These are phyloP conservation scores for Ganoderma meredithae DNA, from an alignment of 1,284 basidiomycete species.

Conservation along the genomic window DNA sequence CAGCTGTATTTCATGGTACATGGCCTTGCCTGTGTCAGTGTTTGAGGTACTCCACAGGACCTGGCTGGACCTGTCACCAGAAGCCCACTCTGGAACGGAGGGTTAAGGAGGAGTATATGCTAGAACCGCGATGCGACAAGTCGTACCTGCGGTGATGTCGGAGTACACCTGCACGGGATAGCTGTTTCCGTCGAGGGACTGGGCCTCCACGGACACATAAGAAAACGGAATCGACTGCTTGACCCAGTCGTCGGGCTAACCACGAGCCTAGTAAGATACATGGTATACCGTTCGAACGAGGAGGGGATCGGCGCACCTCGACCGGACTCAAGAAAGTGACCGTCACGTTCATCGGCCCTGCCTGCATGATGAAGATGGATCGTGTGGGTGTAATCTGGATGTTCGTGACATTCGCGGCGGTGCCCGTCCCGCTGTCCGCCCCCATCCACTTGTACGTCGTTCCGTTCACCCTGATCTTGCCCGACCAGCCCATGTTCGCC, in stretches of 20 bases:
- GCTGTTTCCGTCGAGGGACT: slow-evolving; percentile 39
- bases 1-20: slow-evolving; percentile 33
- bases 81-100: slow-evolving; percentile 30
- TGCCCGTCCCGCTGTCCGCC: background rate
- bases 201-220: slow-evolving; percentile 42
- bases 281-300: background rate
- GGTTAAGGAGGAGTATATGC: background rate
- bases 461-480: slow-evolving; percentile 34
- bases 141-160: slow-evolving; percentile 43
- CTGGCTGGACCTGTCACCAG: slow-evolving; percentile 23
- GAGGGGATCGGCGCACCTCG: slow-evolving; percentile 25
- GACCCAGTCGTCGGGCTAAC: slow-evolving; percentile 42
- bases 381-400: slow-evolving; percentile 30
- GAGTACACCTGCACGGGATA: slow-evolving; percentile 45
- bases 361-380: slow-evolving; percentile 29
- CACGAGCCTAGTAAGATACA: too few species aligned
- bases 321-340: slow-evolving; percentile 36
- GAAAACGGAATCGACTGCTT: slow-evolving; percentile 45
- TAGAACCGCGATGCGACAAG: background rate
- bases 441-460: slow-evolving; percentile 34
- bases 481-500: slow-evolving; percentile 28
- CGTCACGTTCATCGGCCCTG: slow-evolving; percentile 32
- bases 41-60: slow-evolving; percentile 29
- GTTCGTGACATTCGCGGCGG: slow-evolving; percentile 17
- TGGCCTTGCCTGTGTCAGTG: slow-evolving; percentile 15